Evolutionary conservation across 2,329 filamentous ascomycete genomes (phyloP), one percentile per base, ranked within the genome.

Genomic region (Chaetomium sp.): DNA sequence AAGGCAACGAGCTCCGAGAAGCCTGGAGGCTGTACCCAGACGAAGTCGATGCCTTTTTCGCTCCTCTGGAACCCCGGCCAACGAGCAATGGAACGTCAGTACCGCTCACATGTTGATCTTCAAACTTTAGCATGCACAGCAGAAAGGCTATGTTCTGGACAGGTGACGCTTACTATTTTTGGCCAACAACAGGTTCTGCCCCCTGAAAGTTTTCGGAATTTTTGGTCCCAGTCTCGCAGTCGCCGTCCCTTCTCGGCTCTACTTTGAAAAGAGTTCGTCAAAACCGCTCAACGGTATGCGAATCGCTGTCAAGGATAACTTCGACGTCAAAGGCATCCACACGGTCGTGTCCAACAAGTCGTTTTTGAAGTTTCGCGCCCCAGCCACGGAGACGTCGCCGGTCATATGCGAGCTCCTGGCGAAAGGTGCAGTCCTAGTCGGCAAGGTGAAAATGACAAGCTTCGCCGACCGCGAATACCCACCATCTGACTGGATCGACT

Each of bases 401-500:
- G 31, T 33, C 51, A 6, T 33, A 19, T 7, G 21, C 25, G 7
- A 29, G 12, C 25, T 53, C 12, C 6, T 29, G 19, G 50, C 10
- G 10, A 23, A 19, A 16, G 51, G 51, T 29, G 51, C 29, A 10
- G 19, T 55, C 27, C 2, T 55, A 9, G 19, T 55, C 16, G 64
- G 64, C n/a, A 66, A 66, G 25, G 47, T 51, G 1, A 66, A 66
- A 23, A 51, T 49, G 29, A 63, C 64, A 2, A 21, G 51, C 19
- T 66, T 66, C 33, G 64, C 64, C 3, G 56, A 56, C 10, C 56
- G 60, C 29, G 64, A 66, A 27, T 38, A 66, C n/a, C 64, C 64
- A 1, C 60, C 60, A 1, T 49, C 60, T 16, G 60, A 66, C 16
- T 66, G 64, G 64, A 33, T 66, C n/a, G 64, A 66, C 16, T 66